These are phyloP conservation scores for Camelina neglecta DNA, from an alignment of 345 rosid genomes.

Conservation along the genomic window DNA sequence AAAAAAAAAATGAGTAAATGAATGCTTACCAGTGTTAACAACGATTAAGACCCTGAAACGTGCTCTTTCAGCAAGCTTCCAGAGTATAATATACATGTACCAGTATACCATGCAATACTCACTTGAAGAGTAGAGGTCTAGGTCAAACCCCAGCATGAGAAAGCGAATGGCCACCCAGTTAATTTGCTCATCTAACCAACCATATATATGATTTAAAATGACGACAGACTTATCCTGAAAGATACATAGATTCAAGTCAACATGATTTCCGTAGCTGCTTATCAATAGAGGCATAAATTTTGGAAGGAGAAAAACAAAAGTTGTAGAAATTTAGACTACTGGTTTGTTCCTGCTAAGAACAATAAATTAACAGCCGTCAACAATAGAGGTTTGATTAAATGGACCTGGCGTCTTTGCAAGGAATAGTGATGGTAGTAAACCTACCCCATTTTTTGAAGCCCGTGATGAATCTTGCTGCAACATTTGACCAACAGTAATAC, in stretches of 20 bases:
- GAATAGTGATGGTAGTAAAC: conserved; percentile 35
- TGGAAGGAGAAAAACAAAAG: conserved; percentile 7
- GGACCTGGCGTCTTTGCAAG: conserved; percentile 26
- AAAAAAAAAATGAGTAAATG: neutral
- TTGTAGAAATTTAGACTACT: conserved; percentile 12
- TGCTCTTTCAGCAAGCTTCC: conserved; percentile 85
- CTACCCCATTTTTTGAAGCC: conserved; percentile 65
- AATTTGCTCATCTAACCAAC: conserved; percentile 94
- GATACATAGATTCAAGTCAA: conserved; percentile 32
- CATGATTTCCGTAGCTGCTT: conserved; percentile 15
- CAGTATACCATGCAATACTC: conserved; percentile 98
- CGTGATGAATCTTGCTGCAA: conserved; percentile 63
- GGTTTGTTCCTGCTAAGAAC: conserved; percentile 13
- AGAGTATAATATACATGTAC: conserved; percentile 72
- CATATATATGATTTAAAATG: conserved; percentile 66
- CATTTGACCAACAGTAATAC: conserved; percentile 68
- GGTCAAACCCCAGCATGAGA: conserved; percentile 87
- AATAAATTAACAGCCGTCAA: conserved; percentile 17
- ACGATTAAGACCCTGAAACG: conserved; percentile 60
- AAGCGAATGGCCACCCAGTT: conserved; percentile 93
- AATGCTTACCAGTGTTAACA: conserved; percentile 50
- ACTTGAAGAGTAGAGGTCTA: conserved; percentile 85
- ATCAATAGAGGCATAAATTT: conserved; percentile 4
- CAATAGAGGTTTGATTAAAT: conserved; percentile 24
- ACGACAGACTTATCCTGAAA: conserved; percentile 61